phyloP scores from a whole-genome alignment of 176 grass and related monocot species.

The Lolium perenne region DNA sequence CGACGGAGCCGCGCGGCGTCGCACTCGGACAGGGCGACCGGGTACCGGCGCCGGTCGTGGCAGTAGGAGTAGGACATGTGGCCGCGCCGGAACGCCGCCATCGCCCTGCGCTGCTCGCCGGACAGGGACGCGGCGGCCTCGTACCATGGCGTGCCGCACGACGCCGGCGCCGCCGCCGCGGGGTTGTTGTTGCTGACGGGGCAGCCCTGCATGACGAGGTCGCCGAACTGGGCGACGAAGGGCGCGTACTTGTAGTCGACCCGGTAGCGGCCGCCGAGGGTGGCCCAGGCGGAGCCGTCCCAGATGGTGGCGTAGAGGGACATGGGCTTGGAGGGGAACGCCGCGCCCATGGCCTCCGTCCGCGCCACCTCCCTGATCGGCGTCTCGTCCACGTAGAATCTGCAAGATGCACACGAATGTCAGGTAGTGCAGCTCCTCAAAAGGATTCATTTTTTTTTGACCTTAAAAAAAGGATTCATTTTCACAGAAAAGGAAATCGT shows the following conservation, averaged over 20 bases:
- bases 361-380: constrained; percentile 76
- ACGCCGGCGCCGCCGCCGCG: neutral
- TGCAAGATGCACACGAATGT: constrained; percentile 29
- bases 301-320: constrained; percentile 94
- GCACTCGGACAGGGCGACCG: constrained; percentile 63
- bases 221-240: constrained; percentile 77
- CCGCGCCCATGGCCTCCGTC: constrained; percentile 65
- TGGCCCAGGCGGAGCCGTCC: constrained; percentile 93
- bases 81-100: constrained; percentile 59
- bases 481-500: neutral
- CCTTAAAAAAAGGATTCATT: too few relatives aligned
- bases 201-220: constrained; percentile 71
- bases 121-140: constrained; percentile 38
- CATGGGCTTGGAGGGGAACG: constrained; percentile 91
- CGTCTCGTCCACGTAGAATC: constrained; percentile 91
- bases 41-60: constrained; percentile 65
- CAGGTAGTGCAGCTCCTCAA: neutral
- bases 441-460: too few relatives aligned
- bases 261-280: constrained; percentile 81
- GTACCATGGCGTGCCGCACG: constrained; percentile 36
- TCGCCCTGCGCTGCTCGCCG: constrained; percentile 41
- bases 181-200: constrained; percentile 64
- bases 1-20: neutral
- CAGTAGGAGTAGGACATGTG: constrained; percentile 94
- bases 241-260: constrained; percentile 93